Base-by-base conservation (phyloP, 2,329 filamentous ascomycete genomes). In the Didymella keratinophila region DNA sequence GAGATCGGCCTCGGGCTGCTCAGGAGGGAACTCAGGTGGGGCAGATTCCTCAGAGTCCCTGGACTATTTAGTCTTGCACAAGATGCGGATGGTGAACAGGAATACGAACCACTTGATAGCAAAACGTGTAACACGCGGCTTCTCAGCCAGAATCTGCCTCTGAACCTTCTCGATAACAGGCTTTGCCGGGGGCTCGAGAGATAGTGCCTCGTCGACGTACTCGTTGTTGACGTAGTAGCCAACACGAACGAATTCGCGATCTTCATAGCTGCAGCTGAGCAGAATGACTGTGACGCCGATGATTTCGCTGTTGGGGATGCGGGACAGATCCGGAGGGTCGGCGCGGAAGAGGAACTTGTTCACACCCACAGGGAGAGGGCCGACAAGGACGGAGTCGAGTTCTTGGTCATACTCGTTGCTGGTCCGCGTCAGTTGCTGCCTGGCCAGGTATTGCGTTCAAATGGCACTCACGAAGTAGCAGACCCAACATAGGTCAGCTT, bases 141-240 rank as follows among this genome's bases (percentile, higher is more conserved):
- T 99, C 81, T 98, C 94, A 3, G 93, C 93, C 36, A 99, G 86
- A 49, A 99, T 91, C 74, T 96, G 97, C 69, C 96, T 89, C 67
- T 87, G 87, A 64, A 99, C 92, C 72, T 93, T 92, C 76, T 99
- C 96, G 65, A 98, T 89, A 68, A 96, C 85, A 37, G 93, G 93
- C 83, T 97, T 97, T 57, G 92, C 85, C 7, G 95, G 95, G 10
- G 95, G 95, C 70, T 98, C 93, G 46, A 89, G 88, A 70, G 87
- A 90, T 63, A 99, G 85, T 77, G 96, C 92, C 71, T 96, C 92
- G 25, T 91, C 90, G 69, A 96, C 92, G 78, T 99, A 99, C 79
- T 99, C 96, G 73, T 99, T 99, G 84, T 98, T 99, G 72, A 99
- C 95, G 70, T 99, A 99, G 86, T 99, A 99, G 62, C 95, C 95